Evolutionary conservation across 1,139 yeast species (phyloP).

Genomic region (Hansenula lynferdii): DNA sequence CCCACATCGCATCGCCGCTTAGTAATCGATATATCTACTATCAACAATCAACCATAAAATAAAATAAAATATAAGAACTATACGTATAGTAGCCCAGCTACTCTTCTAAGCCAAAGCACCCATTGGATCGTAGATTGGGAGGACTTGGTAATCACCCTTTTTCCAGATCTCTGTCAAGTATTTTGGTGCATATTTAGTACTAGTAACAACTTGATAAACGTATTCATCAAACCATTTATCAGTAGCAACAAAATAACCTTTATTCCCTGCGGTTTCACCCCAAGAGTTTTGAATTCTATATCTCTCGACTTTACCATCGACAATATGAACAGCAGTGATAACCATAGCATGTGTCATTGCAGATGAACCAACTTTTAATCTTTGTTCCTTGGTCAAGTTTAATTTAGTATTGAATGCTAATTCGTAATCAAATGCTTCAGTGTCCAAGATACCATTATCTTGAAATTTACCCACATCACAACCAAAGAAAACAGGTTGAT

Average conservation of each 20-base stretch:
- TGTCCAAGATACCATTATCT: conserved; percentile 67
- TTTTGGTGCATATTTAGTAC: conserved; percentile 46
- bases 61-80: too few species aligned
- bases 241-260: conserved; percentile 74
- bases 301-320: conserved; percentile 54
- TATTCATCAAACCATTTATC: conserved; percentile 78
- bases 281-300: conserved; percentile 85
- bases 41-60: too few species aligned
- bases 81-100: conserved; percentile 1
- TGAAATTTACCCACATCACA: conserved; percentile 69
- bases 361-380: conserved; percentile 50
- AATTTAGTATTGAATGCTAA: conserved; percentile 52
- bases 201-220: conserved; percentile 75
- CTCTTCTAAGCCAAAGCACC: conserved; percentile 64
- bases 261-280: conserved; percentile 69
- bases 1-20: too few species aligned
- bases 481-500: conserved; percentile 78
- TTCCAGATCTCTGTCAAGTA: conserved; percentile 39
- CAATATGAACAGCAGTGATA: conserved; percentile 66
- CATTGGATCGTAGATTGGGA: conserved; percentile 84
- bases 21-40: too few species aligned
- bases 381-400: conserved; percentile 50
- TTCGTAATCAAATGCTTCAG: conserved; percentile 58
- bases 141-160: conserved; percentile 39
- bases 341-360: conserved; percentile 90